These are phyloP conservation scores for Cymbopogon flexuosus DNA, from an alignment of 202 grass and related monocot genomes.

Conservation along the genomic window DNA sequence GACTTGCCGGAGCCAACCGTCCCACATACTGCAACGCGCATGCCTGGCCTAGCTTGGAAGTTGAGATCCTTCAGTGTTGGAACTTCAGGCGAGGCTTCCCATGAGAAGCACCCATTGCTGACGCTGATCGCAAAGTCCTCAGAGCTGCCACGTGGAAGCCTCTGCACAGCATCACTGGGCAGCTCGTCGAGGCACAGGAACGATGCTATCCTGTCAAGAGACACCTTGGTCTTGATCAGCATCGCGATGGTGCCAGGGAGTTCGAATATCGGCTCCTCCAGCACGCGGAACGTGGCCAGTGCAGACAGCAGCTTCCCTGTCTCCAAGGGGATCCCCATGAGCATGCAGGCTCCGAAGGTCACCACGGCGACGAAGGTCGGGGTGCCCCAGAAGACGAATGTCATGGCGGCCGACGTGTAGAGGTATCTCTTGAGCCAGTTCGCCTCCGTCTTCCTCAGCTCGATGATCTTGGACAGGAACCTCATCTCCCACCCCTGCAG, in stretches of 20 bases:
- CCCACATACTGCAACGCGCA: not conserved
- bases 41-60: not conserved
- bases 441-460: constrained; percentile 53
- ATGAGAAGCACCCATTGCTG: constrained; percentile 2
- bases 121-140: not conserved
- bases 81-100: not conserved
- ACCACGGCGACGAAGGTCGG: constrained; percentile 77
- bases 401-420: constrained; percentile 46
- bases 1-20: constrained; percentile 11
- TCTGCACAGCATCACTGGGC: not conserved
- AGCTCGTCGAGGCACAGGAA: constrained; percentile 8
- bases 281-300: constrained; percentile 75
- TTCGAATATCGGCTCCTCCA: constrained; percentile 68
- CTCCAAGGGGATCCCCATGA: constrained; percentile 65
- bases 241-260: constrained; percentile 68
- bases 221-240: constrained; percentile 85
- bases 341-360: constrained; percentile 58
- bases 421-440: constrained; percentile 71
- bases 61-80: constrained; percentile 3
- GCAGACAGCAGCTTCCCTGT: constrained; percentile 77
- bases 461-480: constrained; percentile 73
- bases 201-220: constrained; percentile 62
- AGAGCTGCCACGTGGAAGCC: constrained; percentile 10
- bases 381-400: constrained; percentile 63
- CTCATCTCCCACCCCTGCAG: constrained; percentile 90